phyloP scores from a whole-genome alignment of 148 eudicot species.

The Chenopodium formosanum region DNA sequence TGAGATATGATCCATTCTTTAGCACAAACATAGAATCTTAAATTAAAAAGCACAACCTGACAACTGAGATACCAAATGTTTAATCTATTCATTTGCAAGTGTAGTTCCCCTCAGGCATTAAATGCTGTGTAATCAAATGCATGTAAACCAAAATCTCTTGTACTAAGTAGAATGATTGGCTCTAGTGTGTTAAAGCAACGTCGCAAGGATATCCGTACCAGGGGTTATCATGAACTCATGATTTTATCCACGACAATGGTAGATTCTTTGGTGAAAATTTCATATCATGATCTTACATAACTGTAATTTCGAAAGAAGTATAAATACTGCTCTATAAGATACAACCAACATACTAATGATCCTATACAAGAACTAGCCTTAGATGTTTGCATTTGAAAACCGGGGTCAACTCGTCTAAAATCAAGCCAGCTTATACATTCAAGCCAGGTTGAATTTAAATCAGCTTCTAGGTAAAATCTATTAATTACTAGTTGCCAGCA shows the following conservation, averaged over 20 bases:
- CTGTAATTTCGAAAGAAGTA: too few relatives aligned
- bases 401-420: too few relatives aligned
- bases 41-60: background rate
- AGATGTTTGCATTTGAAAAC: too few relatives aligned
- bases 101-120: background rate
- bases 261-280: background rate
- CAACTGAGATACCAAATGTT: background rate
- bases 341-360: background rate
- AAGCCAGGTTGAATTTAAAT: too few relatives aligned
- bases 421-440: too few relatives aligned
- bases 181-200: too few relatives aligned
- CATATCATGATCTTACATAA: background rate
- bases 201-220: too few relatives aligned
- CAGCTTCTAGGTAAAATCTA: too few relatives aligned
- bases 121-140: background rate
- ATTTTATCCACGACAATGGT: background rate
- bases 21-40: background rate
- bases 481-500: too few relatives aligned
- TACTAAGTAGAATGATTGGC: background rate
- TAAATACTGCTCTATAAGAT: background rate
- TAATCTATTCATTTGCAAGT: background rate
- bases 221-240: too few relatives aligned
- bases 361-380: too few relatives aligned
- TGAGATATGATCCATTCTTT: background rate
- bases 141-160: background rate